Evolutionary conservation across 164 flowering plant species (phyloP).

Genomic region (Magnolia kwangsiensis): DNA sequence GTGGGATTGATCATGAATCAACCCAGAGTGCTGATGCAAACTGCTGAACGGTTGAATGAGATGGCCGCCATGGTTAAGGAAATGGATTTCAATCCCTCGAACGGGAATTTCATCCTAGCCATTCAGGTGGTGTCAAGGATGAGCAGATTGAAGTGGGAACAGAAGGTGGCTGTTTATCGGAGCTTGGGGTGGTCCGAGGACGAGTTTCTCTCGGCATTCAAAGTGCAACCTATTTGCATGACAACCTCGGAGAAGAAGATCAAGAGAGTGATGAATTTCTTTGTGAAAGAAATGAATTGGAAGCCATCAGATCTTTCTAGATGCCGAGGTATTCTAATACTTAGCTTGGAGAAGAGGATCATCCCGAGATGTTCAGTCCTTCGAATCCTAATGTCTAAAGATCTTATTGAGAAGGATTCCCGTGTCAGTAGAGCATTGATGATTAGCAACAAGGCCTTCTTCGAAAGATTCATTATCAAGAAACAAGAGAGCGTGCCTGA

Average conservation of each 20-base stretch:
- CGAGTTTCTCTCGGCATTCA: neutral
- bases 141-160: neutral
- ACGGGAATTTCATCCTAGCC: neutral
- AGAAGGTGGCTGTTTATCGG: neutral
- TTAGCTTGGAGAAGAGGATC: conserved; percentile 3
- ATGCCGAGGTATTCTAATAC: neutral
- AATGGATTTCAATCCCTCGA: neutral
- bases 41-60: neutral
- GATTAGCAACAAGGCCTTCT: no score
- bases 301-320: neutral
- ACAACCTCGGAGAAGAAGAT: neutral
- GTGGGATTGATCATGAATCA: neutral
- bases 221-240: neutral
- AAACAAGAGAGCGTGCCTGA: no score
- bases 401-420: neutral
- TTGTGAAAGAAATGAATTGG: neutral
- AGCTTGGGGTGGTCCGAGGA: conserved; percentile 1
- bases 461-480: no score
- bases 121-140: neutral
- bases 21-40: neutral
- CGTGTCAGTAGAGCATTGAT: neutral
- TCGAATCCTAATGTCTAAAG: neutral
- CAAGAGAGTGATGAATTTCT: neutral
- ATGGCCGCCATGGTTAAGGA: neutral
- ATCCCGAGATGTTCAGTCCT: neutral